Percentiles rank a stretch among this genome's conserved stretches.
Conservation (phyloP, 352 stramenopile species). For the Globisporangium okanoganense region DNA sequence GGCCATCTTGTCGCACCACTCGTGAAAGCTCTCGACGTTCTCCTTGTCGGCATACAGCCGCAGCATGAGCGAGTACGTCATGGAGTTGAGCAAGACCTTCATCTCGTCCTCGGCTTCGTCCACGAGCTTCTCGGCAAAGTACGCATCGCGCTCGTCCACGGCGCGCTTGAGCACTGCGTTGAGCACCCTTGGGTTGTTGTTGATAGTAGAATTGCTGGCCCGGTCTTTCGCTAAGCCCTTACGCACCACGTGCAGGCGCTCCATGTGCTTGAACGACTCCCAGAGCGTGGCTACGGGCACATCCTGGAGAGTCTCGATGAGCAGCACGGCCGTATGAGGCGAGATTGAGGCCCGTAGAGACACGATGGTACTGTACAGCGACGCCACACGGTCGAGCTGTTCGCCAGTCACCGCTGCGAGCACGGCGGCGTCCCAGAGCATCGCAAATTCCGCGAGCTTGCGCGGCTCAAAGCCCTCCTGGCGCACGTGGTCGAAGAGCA, state of each 20-base stretch:
- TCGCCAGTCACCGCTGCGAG: conserved; percentile 46
- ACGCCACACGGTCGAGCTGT: conserved; percentile 35
- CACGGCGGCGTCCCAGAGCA: conserved; percentile 65
- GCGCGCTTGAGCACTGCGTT: conserved; percentile 60
- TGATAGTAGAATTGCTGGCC: conserved; percentile 14
- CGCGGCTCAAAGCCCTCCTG: conserved; percentile 38
- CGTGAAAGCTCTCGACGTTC: conserved; percentile 39
- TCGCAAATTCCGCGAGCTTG: conserved; percentile 34
- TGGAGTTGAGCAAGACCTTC: conserved; percentile 47
- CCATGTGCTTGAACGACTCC: conserved; percentile 42
- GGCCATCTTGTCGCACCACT: conserved; percentile 49
- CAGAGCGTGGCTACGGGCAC: conserved; percentile 51
- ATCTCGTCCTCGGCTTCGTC: conserved; percentile 32
- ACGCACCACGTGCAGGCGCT: conserved; percentile 38
- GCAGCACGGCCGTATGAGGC: conserved; percentile 38
- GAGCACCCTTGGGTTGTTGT: conserved; percentile 33
- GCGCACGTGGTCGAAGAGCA: conserved; percentile 72
- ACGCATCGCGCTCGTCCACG: conserved; percentile 45
- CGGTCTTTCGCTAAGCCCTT: conserved; percentile 12
- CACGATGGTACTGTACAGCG: conserved; percentile 45
- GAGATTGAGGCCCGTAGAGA: conserved; percentile 34
- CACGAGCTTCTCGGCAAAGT: conserved; percentile 54
- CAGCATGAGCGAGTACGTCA: conserved; percentile 76
- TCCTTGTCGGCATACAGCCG: conserved; percentile 47
- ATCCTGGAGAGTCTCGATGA: conserved; percentile 38